Percentiles rank a stretch among this genome's conserved stretches.
phyloP scores from a whole-genome alignment of 805 yeast genomes.

The Yamadazyma laniorum region DNA sequence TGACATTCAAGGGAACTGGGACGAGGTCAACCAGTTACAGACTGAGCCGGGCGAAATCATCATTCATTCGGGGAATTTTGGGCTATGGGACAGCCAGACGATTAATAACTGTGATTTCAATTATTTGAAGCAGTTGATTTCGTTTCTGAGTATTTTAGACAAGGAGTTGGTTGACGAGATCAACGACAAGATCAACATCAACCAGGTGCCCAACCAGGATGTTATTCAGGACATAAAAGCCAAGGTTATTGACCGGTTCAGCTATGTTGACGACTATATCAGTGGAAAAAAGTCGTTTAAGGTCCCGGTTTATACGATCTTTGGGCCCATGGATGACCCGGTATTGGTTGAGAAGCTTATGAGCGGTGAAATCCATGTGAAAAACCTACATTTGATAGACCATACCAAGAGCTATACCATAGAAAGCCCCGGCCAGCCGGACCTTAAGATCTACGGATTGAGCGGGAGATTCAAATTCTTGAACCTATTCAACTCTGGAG shows the following conservation, averaged over 20 bases:
- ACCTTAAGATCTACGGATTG: constrained; percentile 59
- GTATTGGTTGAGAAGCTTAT: constrained; percentile 62
- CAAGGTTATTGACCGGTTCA: constrained; percentile 7
- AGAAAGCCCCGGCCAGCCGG: constrained; percentile 30
- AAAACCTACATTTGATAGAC: constrained; percentile 61
- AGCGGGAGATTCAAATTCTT: constrained; percentile 72
- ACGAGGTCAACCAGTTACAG: constrained; percentile 3
- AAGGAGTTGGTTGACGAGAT: constrained; percentile 48
- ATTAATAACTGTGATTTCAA: constrained; percentile 50
- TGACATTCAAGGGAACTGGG: constrained; percentile 31
- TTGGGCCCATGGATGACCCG: constrained; percentile 75
- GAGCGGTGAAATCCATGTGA: constrained; percentile 49
- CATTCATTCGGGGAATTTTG: constrained; percentile 77
- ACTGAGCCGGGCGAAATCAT: constrained; percentile 30
- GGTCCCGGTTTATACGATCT: constrained; percentile 75
- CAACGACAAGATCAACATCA: constrained; percentile 45
- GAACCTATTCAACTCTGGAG: constrained; percentile 46
- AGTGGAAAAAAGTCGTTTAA: constrained; percentile 39
- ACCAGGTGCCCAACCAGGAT: constrained; percentile 14
- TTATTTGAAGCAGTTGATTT: constrained; percentile 63
- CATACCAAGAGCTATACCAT: constrained; percentile 50
- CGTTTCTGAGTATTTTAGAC: constrained; percentile 59
- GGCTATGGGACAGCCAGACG: constrained; percentile 64
- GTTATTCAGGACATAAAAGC: constrained; percentile 11
- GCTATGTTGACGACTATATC: constrained; percentile 17